Evolutionary conservation across 192 early-diverging fungal species (phyloP).

Genomic region (Radiomyces spectabilis): DNA sequence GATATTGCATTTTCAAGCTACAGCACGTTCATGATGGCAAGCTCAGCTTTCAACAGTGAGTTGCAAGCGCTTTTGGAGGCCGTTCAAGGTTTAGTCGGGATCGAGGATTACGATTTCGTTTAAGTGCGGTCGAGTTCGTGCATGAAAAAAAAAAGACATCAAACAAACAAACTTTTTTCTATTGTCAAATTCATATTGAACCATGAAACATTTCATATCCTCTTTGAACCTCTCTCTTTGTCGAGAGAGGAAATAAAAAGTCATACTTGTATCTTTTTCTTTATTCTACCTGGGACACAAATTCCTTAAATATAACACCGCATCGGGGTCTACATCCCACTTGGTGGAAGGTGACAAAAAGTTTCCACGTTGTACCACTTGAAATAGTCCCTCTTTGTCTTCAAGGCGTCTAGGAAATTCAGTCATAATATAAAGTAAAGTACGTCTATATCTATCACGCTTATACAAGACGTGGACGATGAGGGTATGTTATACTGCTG

Average conservation of each 20-base stretch:
- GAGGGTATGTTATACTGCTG: too few relatives aligned
- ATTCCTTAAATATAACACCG: too few relatives aligned
- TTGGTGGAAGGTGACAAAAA: too few relatives aligned
- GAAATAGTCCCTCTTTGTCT: too few relatives aligned
- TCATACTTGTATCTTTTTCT: not conserved
- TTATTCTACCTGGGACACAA: not conserved
- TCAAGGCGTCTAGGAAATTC: too few relatives aligned
- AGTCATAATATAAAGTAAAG: too few relatives aligned
- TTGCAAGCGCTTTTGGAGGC: conserved; percentile 8
- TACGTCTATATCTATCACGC: too few relatives aligned
- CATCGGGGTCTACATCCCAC: too few relatives aligned
- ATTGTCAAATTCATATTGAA: not conserved
- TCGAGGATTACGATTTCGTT: conserved; percentile 16
- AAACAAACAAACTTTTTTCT: too few relatives aligned
- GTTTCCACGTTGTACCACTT: too few relatives aligned
- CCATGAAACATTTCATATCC: not conserved
- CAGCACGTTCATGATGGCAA: conserved; percentile 11
- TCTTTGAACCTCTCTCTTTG: not conserved
- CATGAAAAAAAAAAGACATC: too few relatives aligned
- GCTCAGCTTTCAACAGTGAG: conserved; percentile 12
- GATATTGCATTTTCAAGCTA: conserved; percentile 2
- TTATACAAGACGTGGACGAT: too few relatives aligned
- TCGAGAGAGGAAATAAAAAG: not conserved
- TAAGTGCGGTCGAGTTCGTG: conserved; percentile 8
- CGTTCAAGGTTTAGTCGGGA: conserved; percentile 11